A percentile compares a stretch with the other conserved stretches of the same genome.
phyloP scores from a whole-genome alignment of 768 basidiomycete species.

The Pisolithus albus region DNA sequence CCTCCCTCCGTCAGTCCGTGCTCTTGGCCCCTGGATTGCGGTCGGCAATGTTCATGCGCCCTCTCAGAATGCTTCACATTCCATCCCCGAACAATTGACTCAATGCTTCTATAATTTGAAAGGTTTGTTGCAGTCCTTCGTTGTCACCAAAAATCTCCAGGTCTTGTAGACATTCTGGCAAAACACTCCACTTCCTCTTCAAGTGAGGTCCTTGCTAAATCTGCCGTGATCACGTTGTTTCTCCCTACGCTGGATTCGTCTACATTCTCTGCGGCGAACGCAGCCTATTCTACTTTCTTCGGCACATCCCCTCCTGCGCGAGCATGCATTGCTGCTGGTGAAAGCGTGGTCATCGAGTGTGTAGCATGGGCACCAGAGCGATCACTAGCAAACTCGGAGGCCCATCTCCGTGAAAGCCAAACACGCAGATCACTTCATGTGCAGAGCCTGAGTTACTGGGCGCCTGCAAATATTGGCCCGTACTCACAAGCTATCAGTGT shows the following conservation, averaged over 20 bases:
- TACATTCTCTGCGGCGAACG: slow-evolving; percentile 71
- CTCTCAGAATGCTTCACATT: slow-evolving; percentile 16
- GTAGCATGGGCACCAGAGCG: slow-evolving; percentile 47
- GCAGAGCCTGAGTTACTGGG: slow-evolving; percentile 96
- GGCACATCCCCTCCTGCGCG: slow-evolving; percentile 89
- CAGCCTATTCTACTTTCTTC: slow-evolving; percentile 74
- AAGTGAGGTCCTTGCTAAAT: slow-evolving; percentile 12
- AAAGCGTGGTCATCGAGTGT: slow-evolving; percentile 67
- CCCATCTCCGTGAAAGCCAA: slow-evolving; percentile 22
- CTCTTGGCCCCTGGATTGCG: slow-evolving; percentile 60
- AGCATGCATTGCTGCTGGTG: slow-evolving; percentile 81
- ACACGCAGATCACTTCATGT: slow-evolving; percentile 79
- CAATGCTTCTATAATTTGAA: slow-evolving; percentile 59
- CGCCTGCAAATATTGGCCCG: slow-evolving; percentile 97
- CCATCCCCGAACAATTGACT: slow-evolving; percentile 66
- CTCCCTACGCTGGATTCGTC: slow-evolving; percentile 65
- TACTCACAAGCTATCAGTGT: slow-evolving; percentile 93
- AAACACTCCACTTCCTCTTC: slow-evolving; percentile 31
- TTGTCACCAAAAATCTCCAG: neutral
- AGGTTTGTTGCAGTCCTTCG: slow-evolving; percentile 36
- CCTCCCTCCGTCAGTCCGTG: slow-evolving; percentile 15
- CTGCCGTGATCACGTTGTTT: slow-evolving; percentile 70
- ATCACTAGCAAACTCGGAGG: slow-evolving; percentile 9
- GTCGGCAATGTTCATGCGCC: slow-evolving; percentile 46
- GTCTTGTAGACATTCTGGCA: slow-evolving; percentile 43